Evolutionary conservation across 169 alveolate genomes (phyloP).

Genomic region (Plasmodium ovale): DNA sequence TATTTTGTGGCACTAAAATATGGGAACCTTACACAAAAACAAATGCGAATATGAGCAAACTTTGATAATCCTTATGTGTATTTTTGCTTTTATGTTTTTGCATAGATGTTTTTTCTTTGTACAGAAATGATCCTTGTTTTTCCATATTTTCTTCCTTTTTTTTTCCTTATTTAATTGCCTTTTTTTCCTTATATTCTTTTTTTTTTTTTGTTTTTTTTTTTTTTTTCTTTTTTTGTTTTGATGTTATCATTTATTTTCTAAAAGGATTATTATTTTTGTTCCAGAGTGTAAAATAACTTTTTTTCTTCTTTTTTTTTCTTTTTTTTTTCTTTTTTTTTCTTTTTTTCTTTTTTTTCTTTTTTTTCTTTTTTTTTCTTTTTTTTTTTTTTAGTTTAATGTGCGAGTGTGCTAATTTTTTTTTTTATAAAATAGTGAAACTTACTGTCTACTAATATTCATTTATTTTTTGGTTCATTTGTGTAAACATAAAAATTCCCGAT

Average conservation of each 20-base stretch:
- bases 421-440: neutral
- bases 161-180: neutral
- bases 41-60: neutral
- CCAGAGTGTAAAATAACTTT: too few species aligned
- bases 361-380: neutral
- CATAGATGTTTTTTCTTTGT: constrained; percentile 1
- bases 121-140: neutral
- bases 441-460: neutral
- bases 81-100: neutral
- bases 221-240: neutral
- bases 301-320: too few species aligned
- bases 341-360: neutral
- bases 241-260: neutral
- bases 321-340: too few species aligned
- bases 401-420: neutral
- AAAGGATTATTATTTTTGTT: too few species aligned
- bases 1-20: constrained; percentile 5
- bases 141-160: neutral
- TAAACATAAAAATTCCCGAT: neutral
- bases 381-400: neutral
- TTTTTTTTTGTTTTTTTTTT: neutral
- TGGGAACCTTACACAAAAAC: neutral
- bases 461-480: too few species aligned
- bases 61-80: neutral
- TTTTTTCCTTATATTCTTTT: neutral